Percentiles rank a stretch among this genome's conserved stretches.
These are phyloP conservation scores for Cyclanthera cordifolia DNA, from an alignment of 306 rosid genomes.

Conservation along the genomic window DNA sequence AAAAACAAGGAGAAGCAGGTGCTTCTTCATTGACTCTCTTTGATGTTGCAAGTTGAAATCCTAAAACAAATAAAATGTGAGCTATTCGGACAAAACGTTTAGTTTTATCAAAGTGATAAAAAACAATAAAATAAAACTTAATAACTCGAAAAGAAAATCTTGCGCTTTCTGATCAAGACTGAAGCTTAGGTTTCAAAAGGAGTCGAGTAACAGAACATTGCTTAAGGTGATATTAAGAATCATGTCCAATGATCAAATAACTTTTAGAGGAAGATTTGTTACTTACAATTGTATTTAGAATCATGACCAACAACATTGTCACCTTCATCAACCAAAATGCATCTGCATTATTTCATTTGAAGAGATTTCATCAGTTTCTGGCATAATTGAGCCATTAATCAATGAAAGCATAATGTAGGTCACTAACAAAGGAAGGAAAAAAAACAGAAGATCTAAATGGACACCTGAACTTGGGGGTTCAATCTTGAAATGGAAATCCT, in stretches of 20 bases:
- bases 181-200: background rate
- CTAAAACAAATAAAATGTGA: background rate
- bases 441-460: background rate
- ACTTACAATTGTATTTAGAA: constrained; percentile 87
- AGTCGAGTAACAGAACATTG: background rate
- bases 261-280: background rate
- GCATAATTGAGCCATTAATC: background rate
- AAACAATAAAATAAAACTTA: background rate
- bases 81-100: background rate
- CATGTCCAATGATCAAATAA: constrained; percentile 46
- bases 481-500: background rate
- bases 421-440: background rate
- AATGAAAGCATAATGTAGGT: background rate
- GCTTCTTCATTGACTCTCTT: background rate
- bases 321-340: constrained; percentile 91
- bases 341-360: constrained; percentile 39
- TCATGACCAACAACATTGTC: constrained; percentile 87
- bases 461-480: background rate
- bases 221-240: constrained; percentile 87
- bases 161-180: background rate
- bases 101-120: background rate
- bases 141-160: background rate
- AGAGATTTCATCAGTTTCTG: constrained; percentile 12
- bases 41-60: background rate
- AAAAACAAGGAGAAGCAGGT: background rate